Evolutionary conservation across 2,329 filamentous ascomycete species (phyloP).

Genomic region (Diaporthe aspalathi): DNA sequence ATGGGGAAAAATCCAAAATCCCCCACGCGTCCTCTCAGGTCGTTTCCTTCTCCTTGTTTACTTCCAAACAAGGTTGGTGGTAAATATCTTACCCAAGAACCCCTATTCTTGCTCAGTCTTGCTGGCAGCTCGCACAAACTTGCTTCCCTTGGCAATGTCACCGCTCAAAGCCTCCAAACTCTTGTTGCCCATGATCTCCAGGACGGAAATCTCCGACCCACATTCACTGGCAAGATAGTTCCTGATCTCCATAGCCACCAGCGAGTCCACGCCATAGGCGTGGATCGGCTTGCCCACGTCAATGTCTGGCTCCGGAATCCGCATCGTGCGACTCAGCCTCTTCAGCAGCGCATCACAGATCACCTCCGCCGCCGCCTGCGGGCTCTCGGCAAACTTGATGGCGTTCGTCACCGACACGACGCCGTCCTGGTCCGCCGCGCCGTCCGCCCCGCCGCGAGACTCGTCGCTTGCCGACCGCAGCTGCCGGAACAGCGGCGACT

Average conservation of each 20-base stretch:
- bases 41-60: too few relatives aligned
- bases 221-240: constrained; percentile 40
- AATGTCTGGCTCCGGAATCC: constrained; percentile 44
- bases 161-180: constrained; percentile 23
- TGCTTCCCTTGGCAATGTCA: constrained; percentile 31
- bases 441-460: constrained; percentile 3
- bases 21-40: too few relatives aligned
- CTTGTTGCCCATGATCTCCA: constrained; percentile 35
- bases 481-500: constrained; percentile 37
- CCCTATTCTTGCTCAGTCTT: background rate
- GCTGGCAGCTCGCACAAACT: constrained; percentile 21
- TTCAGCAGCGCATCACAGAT: constrained; percentile 41
- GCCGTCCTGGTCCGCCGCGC: constrained; percentile 25
- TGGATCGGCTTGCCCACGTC: constrained; percentile 41
- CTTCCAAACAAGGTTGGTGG: too few relatives aligned
- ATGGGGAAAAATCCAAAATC: too few relatives aligned
- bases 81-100: background rate
- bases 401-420: constrained; percentile 34
- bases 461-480: constrained; percentile 31
- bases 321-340: constrained; percentile 45
- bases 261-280: constrained; percentile 47
- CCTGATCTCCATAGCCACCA: constrained; percentile 48
- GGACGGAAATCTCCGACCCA: constrained; percentile 26
- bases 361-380: constrained; percentile 39
- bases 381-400: constrained; percentile 37